Base-by-base conservation (phyloP, 257 asterid genomes). In the Catharanthus roseus region DNA sequence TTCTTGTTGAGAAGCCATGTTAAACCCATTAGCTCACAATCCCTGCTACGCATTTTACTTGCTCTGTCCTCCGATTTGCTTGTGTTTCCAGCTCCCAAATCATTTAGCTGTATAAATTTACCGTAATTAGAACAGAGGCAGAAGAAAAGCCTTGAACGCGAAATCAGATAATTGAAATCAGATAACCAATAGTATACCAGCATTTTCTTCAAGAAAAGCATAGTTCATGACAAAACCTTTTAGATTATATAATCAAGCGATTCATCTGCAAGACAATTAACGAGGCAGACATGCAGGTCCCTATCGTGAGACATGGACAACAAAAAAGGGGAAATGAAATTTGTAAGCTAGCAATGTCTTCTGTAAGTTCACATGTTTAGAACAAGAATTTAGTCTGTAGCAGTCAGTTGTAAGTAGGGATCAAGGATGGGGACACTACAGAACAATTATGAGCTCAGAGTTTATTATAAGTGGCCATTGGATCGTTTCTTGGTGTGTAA, bases 1-100 rank as follows among this genome's bases (percentile, higher is more conserved):
- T 93, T 80, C 82, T 87, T 90, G 86, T 90, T 81, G 68, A 90
- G 93, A 60, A 93, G 97, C 98, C 98, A 93, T 1, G 95, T 85
- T 54, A 93, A 75, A 31, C 98, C 98, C 96, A 93, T 93, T 44
- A 93, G 82, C 80, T 89, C 86, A 21, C 97, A 93, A 77, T 93
- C 98, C 45, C 65, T 84, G 79, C 73, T 83, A 65, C 80, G 89
- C 90, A 90, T 88, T 80, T 81, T 88, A 34, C 78, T 78, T 16
- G 85, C 82, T 73, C 97, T 83, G 47, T 77, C 88, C 0, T 66
- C 78, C 0, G 85, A 73, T 68, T 39, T 71, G 87, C 84, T 90
- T 11, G 49, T 67, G 70, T 80, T 81, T 24, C 79, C 81, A 13
- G 70, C 75, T 75, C 75, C 78, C 1, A 79, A 71, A 34, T 77